Conservation (phyloP, 1,139 yeast genomes). For the Hemisphaericaspora xylofermentans region DNA sequence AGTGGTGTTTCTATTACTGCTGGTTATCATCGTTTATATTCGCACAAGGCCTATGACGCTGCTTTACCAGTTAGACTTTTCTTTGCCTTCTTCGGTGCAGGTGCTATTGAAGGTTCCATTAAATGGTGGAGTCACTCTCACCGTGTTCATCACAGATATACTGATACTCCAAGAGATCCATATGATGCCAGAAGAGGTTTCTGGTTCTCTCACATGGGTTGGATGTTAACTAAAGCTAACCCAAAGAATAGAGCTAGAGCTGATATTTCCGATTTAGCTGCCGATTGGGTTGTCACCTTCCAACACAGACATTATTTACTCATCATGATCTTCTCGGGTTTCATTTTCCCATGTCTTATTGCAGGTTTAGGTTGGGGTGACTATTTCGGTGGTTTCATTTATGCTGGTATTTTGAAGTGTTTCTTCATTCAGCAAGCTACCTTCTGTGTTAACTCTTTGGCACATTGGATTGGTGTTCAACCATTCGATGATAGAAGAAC, state of each 20-base stretch:
- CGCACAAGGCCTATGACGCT: conserved; percentile 88
- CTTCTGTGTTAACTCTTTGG: conserved; percentile 96
- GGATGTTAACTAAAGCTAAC: conserved; percentile 94
- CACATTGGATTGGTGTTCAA: conserved; percentile 97
- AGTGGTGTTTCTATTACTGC: conserved; percentile 94
- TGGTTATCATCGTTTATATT: conserved; percentile 67
- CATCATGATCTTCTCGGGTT: conserved; percentile 65
- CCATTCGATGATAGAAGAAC: conserved; percentile 98
- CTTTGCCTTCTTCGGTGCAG: conserved; percentile 86
- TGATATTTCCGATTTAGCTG: conserved; percentile 86
- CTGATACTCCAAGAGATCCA: conserved; percentile 96
- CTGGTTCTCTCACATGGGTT: conserved; percentile 95
- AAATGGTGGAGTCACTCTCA: conserved; percentile 99
- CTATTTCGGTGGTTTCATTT: conserved; percentile 87
- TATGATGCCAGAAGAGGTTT: conserved; percentile 95
- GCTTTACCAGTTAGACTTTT: conserved; percentile 66
- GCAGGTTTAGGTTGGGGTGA: conserved; percentile 88
- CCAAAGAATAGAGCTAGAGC: conserved; percentile 96
- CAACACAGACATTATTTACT: conserved; percentile 90
- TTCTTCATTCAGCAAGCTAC: conserved; percentile 94
- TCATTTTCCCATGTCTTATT: conserved; percentile 69
- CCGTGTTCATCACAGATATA: conserved; percentile 95
- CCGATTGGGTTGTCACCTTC: conserved; percentile 86
- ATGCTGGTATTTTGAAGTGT: conserved; percentile 84
- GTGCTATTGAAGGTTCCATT: conserved; percentile 94